A percentile compares a stretch with the other conserved stretches of the same genome.
These are phyloP conservation scores for Phoma sp. DNA, from an alignment of 2,329 filamentous ascomycete species.

Conservation along the genomic window DNA sequence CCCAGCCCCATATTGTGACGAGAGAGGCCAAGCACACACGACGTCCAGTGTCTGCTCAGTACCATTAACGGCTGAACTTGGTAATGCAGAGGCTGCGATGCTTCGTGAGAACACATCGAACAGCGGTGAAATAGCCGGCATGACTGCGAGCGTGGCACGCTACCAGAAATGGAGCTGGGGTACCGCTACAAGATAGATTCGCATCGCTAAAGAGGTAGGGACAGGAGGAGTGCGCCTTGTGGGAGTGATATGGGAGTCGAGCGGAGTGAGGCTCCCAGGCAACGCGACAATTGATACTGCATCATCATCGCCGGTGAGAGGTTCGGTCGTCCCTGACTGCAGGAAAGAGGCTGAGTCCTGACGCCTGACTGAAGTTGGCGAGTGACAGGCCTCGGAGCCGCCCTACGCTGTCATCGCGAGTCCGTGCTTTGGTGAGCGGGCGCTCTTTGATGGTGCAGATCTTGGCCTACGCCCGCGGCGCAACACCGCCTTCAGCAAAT, in stretches of 20 bases:
- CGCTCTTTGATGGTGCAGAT: constrained; percentile 2
- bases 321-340: constrained; percentile 12
- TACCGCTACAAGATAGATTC: constrained; percentile 13
- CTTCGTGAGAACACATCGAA: constrained; percentile 21
- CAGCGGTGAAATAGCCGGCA: constrained; percentile 41
- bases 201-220: constrained; percentile 7
- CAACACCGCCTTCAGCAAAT: not conserved
- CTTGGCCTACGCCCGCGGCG: not conserved
- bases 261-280: constrained; percentile 22
- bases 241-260: constrained; percentile 11
- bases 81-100: constrained; percentile 14
- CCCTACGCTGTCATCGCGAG: not conserved
- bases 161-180: constrained; percentile 9
- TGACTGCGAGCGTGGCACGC: constrained; percentile 43
- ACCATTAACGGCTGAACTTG: constrained; percentile 28
- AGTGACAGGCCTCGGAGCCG: constrained; percentile 7
- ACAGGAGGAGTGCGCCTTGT: constrained; percentile 13
- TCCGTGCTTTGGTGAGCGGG: not conserved
- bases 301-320: constrained; percentile 27
- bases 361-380: constrained; percentile 4
- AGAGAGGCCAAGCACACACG: constrained; percentile 64
- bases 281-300: constrained; percentile 5
- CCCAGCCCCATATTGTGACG: constrained; percentile 64
- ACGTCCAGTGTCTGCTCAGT: constrained; percentile 50
- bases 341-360: constrained; percentile 14